Evolutionary conservation across 306 rosid species (phyloP).

Genomic region (Vachellia collinsii): DNA sequence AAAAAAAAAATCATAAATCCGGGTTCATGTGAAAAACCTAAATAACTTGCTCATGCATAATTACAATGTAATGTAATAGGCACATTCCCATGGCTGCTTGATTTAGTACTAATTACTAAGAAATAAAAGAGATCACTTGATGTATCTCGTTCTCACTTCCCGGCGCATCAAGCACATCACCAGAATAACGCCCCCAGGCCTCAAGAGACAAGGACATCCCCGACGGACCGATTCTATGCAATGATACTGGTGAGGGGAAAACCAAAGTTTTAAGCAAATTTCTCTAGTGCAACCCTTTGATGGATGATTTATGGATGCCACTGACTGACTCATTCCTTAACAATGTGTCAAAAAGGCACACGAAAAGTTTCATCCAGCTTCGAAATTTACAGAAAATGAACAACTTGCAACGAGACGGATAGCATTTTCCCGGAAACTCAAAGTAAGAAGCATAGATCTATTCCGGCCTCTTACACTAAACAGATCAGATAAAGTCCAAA

Average conservation of each 20-base stretch:
- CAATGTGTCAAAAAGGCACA: background rate
- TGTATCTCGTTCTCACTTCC: background rate
- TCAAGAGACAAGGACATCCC: background rate
- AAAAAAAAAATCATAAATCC: too few species aligned
- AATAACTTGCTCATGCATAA: background rate
- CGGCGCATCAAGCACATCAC: background rate
- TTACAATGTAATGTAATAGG: background rate
- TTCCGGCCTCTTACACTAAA: background rate
- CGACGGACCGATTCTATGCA: background rate
- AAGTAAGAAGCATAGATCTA: conserved; percentile 39
- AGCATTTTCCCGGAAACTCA: background rate
- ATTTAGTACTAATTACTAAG: background rate
- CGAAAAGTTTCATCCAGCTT: background rate
- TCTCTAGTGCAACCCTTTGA: background rate
- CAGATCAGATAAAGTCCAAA: conserved; percentile 26
- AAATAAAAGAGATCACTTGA: background rate
- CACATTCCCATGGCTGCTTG: background rate
- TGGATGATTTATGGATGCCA: background rate
- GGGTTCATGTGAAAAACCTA: background rate
- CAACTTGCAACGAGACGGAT: background rate
- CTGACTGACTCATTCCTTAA: background rate
- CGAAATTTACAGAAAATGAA: background rate
- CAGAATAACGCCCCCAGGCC: background rate
- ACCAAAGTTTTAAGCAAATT: background rate
- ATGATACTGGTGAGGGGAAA: background rate